Evolutionary conservation across 75 land plant species (phyloP).

Genomic region (Selaginella moellendorffii): DNA sequence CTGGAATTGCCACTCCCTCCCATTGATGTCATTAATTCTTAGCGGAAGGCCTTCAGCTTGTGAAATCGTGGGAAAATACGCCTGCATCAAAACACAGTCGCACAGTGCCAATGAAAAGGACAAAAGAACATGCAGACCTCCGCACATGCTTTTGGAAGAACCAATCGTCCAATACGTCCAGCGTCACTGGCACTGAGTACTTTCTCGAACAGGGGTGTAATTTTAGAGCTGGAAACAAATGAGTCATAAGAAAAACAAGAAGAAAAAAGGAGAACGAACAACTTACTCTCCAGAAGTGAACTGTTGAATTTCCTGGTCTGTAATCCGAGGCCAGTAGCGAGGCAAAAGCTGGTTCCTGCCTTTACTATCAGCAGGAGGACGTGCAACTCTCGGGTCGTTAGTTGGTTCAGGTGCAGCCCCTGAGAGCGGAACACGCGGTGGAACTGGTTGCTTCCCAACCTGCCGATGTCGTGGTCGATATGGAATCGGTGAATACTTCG

Average conservation of each 20-base stretch:
- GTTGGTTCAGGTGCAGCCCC: too few relatives aligned
- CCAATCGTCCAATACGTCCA: constrained; percentile 81
- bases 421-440: too few relatives aligned
- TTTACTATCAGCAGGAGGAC: constrained; percentile 79
- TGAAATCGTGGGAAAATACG: constrained; percentile 87
- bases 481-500: not conserved
- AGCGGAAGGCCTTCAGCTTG: constrained; percentile 82
- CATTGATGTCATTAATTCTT: constrained; percentile 68
- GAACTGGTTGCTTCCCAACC: not conserved
- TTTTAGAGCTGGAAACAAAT: constrained; percentile 38
- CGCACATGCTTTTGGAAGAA: constrained; percentile 96
- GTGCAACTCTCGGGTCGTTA: too few relatives aligned
- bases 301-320: constrained; percentile 80
- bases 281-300: constrained; percentile 78
- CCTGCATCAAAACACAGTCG: constrained; percentile 27
- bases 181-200: constrained; percentile 95
- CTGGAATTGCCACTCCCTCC: constrained; percentile 83
- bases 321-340: constrained; percentile 93
- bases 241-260: not conserved
- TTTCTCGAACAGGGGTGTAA: constrained; percentile 85
- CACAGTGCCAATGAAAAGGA: not conserved
- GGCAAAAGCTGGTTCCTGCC: constrained; percentile 80
- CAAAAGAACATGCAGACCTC: constrained; percentile 38
- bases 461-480: not conserved
- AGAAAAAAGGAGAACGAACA: constrained; percentile 22